Evolutionary conservation across 371 early-diverging fungal genomes (phyloP), one percentile per base, ranked within the genome.

Genomic region (Rhizomucor miehei): DNA sequence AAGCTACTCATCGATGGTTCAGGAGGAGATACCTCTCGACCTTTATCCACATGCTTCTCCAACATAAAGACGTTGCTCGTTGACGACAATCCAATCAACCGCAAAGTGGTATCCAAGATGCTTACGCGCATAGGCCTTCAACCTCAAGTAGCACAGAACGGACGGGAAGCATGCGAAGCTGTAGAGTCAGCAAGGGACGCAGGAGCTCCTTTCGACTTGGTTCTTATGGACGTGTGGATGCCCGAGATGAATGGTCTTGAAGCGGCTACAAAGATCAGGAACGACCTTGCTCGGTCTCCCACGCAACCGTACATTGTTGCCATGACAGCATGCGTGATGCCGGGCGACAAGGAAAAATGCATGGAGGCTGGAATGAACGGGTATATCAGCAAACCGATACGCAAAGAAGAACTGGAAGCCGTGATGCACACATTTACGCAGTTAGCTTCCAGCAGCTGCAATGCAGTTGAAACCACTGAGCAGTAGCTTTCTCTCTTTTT

Each of bases 201-300:
- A 1, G 13, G 51, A 17, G 49, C 44, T 1, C 69, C 75, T 0
- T 69, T 66, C 36, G 73, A 79, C 20, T 37, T 80, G 16, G 65
- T 80, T n/a, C 71, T 80, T 47, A 67, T 79, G 75, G 81, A 80
- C 39, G 60, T 79, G 12, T 77, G 77, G 80, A 79, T 80, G 81
- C 81, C 80, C 24, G 73, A 72, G 60, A 75, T 80, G 73, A 79
- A 79, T 49, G 81, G 81, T 0, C 44, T 79, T 10, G 78, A 75
- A 45, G 73, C 77, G 0, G 49, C 76, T 2, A 49, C 51, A n/a
- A 73, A 68, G 35, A 79, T 80, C 23, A 73, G 79, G 13, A 23
- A 59, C n/a, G 62, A 71, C 17, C 44, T 67, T 6, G 47, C 72
- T 11, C 41, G 34, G 2, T 59, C 69, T 8, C 17, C 55, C 0